A percentile compares a stretch with the other conserved stretches of the same genome.
Evolutionary conservation across 2,329 filamentous ascomycete species (phyloP).

Genomic region (Trichoderma semiorbis): DNA sequence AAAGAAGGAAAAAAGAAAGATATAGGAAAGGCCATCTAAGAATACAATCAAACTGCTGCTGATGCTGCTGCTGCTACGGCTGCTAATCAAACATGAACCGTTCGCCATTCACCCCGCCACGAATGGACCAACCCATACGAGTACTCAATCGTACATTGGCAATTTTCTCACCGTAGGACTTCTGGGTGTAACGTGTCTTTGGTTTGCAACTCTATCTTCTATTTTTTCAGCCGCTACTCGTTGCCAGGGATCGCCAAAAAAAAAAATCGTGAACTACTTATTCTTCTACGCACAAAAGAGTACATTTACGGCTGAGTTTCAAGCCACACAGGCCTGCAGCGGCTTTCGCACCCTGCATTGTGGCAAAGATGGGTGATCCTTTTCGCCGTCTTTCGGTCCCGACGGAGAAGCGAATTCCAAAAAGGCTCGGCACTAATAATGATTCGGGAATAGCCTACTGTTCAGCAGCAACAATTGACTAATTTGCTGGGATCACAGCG

Average conservation of each 20-base stretch:
- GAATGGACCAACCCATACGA: background rate
- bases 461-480: background rate
- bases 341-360: background rate
- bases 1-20: background rate
- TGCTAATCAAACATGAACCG: background rate
- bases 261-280: background rate
- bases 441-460: background rate
- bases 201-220: background rate
- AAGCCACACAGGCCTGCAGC: background rate
- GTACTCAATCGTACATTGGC: background rate
- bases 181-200: slow-evolving; percentile 8
- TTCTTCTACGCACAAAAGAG: background rate
- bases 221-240: background rate
- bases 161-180: background rate
- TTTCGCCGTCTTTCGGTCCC: background rate
- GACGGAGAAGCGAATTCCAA: background rate
- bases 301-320: background rate
- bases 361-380: background rate
- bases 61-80: background rate
- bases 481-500: background rate
- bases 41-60: background rate
- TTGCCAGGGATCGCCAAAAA: background rate
- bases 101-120: background rate
- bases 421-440: background rate
- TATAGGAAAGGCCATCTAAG: background rate